A percentile compares a stretch with the other conserved stretches of the same genome.
phyloP scores from a whole-genome alignment of 176 grass and related monocot genomes.

The Tuctoria greenei region DNA sequence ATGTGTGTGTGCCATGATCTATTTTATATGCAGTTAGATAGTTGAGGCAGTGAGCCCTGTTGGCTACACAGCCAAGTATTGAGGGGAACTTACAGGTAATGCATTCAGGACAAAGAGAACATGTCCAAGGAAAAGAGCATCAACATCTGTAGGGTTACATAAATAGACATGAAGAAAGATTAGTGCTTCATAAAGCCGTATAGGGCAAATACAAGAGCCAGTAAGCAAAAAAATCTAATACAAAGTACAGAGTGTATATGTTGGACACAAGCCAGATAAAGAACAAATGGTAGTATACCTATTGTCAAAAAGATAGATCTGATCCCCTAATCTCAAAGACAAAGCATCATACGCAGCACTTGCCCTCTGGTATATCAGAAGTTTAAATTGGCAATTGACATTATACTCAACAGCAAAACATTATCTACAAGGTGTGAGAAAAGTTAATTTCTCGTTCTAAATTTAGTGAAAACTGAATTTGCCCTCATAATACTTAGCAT shows the following conservation, averaged over 20 bases:
- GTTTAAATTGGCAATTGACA: constrained; percentile 43
- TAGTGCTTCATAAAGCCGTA: constrained; percentile 9
- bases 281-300: constrained; percentile 50
- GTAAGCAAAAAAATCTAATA: constrained; percentile 17
- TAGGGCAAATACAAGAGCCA: constrained; percentile 5
- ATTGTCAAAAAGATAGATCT: constrained; percentile 77
- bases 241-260: constrained; percentile 24
- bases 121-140: constrained; percentile 96
- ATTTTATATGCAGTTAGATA: constrained; percentile 21
- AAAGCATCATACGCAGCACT: constrained; percentile 75
- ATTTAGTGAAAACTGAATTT: too few species aligned
- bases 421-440: too few species aligned
- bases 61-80: background rate
- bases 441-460: too few species aligned
- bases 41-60: background rate
- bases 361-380: constrained; percentile 89
- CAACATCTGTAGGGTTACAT: constrained; percentile 78
- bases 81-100: constrained; percentile 61
- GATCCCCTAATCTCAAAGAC: constrained; percentile 65
- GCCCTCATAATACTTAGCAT: too few species aligned
- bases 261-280: background rate
- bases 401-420: too few species aligned
- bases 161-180: constrained; percentile 30
- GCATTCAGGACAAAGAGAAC: constrained; percentile 78
- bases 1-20: background rate